Conservation (phyloP, 352 stramenopile species). For the Pythium periplocum region DNA sequence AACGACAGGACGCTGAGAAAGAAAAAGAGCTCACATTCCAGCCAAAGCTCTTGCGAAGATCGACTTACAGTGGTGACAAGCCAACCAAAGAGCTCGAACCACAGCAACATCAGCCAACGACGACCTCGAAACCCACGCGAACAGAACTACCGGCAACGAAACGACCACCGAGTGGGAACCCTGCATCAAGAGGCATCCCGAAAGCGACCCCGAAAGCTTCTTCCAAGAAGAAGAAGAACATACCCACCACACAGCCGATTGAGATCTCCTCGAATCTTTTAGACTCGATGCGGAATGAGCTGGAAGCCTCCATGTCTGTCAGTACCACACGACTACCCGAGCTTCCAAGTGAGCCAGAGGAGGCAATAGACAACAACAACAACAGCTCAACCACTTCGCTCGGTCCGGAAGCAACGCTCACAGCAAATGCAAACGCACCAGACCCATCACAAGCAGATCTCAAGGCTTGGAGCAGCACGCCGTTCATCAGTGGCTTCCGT, state of each 20-base stretch:
- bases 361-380: background rate
- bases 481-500: constrained; percentile 39
- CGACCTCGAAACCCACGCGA: constrained; percentile 1
- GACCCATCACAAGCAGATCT: constrained; percentile 12
- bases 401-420: constrained; percentile 6
- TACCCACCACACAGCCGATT: constrained; percentile 34
- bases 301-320: constrained; percentile 42
- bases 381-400: background rate
- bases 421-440: constrained; percentile 6
- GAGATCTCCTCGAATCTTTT: constrained; percentile 60
- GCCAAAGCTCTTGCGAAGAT: constrained; percentile 68
- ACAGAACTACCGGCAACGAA: constrained; percentile 13
- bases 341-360: background rate
- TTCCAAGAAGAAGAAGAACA: constrained; percentile 31
- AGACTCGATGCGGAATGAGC: constrained; percentile 61
- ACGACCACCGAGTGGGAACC: constrained; percentile 25
- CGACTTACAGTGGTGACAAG: constrained; percentile 43
- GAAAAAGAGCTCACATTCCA: constrained; percentile 82
- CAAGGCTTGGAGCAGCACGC: constrained; percentile 46
- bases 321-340: background rate
- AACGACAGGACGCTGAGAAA: constrained; percentile 60
- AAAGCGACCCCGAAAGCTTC: constrained; percentile 24
- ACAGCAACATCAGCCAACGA: constrained; percentile 9
- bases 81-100: constrained; percentile 25
- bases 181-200: background rate